phyloP scores from a whole-genome alignment of 768 basidiomycete genomes.

The Galerina sulciceps region DNA sequence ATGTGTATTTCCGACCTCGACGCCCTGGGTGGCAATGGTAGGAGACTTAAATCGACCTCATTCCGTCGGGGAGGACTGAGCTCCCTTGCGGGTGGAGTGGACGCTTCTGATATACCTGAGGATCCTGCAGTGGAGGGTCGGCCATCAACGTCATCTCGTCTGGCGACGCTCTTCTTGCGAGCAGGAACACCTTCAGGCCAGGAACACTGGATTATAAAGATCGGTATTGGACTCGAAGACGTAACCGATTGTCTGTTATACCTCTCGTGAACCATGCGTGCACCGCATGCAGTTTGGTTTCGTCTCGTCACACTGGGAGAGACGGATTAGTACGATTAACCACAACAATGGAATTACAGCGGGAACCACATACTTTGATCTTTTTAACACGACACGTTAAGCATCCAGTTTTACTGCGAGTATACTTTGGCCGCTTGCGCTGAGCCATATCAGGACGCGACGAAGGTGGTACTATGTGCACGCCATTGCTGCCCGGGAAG shows the following conservation, averaged over 20 bases:
- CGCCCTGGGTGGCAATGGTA: constrained; percentile 45
- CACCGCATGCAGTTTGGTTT: constrained; percentile 90
- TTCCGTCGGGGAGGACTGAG: constrained; percentile 65
- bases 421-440: constrained; percentile 90
- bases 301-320: constrained; percentile 81
- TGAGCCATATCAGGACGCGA: constrained; percentile 53
- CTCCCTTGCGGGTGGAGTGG: constrained; percentile 73
- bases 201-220: constrained; percentile 58
- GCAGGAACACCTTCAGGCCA: constrained; percentile 83
- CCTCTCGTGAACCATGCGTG: constrained; percentile 83
- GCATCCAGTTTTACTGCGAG: constrained; percentile 93
- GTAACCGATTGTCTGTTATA: constrained; percentile 34
- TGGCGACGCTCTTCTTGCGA: constrained; percentile 64
- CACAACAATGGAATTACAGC: neutral
- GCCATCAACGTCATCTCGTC: constrained; percentile 64
- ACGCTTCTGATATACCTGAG: constrained; percentile 70
- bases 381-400: constrained; percentile 93
- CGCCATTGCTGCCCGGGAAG: constrained; percentile 39
- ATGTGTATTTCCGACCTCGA: constrained; percentile 36
- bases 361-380: constrained; percentile 71
- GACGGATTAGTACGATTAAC: neutral
- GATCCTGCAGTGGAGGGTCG: constrained; percentile 80
- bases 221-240: constrained; percentile 4
- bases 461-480: constrained; percentile 53
- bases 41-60: constrained; percentile 40